A percentile compares a stretch with the other conserved stretches of the same genome.
Conservation (phyloP, 225 moss, liverwort and hornwort genomes). For the Pseudoscleropodium purum region DNA sequence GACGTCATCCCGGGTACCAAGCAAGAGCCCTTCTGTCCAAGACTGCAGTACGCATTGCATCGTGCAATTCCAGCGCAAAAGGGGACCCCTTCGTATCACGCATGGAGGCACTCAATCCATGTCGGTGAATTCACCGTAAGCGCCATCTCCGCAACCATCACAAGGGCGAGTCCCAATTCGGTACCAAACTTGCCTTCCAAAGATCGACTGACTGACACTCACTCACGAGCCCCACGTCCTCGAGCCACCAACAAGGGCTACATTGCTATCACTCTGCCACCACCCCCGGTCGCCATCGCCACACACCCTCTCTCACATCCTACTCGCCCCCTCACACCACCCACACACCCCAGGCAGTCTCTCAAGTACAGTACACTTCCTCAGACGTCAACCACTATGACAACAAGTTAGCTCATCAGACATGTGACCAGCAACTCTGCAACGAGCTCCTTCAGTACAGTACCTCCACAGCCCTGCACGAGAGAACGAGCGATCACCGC, state of each 20-base stretch:
- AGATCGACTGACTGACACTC: neutral
- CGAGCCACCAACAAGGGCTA: neutral
- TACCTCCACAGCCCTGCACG: neutral
- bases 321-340: neutral
- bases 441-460: neutral
- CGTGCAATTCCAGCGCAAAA: neutral
- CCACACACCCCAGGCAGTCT: neutral
- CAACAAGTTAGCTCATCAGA: neutral
- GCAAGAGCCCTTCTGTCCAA: neutral
- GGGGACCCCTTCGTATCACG: neutral
- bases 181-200: neutral
- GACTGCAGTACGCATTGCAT: slow-evolving; percentile 4
- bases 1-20: neutral
- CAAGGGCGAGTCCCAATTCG: neutral
- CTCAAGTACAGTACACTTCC: neutral
- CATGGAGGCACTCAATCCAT: neutral
- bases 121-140: neutral
- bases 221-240: neutral
- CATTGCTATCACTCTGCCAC: slow-evolving; percentile 16
- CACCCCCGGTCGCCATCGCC: neutral
- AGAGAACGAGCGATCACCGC: neutral
- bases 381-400: neutral
- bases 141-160: neutral
- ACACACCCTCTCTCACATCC: neutral
- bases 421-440: neutral